Evolutionary conservation across 1,284 basidiomycete species (phyloP).

Genomic region (Abortiporus biennis): DNA sequence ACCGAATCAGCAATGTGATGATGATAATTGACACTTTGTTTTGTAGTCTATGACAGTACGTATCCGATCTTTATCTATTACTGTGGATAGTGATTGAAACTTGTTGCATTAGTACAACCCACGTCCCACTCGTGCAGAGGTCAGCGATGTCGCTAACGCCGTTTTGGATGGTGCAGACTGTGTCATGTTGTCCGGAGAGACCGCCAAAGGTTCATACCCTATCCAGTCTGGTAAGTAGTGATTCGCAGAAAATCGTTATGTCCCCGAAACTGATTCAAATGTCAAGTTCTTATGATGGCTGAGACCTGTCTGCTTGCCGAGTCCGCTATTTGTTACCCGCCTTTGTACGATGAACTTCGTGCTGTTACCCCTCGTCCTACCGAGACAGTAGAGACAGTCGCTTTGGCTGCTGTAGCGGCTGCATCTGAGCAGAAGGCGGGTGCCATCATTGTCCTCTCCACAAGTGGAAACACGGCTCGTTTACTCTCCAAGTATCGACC

Average conservation of each 20-base stretch:
- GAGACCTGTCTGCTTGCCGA: constrained; percentile 96
- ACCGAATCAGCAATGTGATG: too few species aligned
- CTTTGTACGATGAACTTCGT: constrained; percentile 86
- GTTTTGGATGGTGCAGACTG: constrained; percentile 97
- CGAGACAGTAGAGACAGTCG: constrained; percentile 89
- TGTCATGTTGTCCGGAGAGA: constrained; percentile 98
- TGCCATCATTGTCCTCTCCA: constrained; percentile 95
- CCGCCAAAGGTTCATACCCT: constrained; percentile 93
- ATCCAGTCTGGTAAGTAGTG: constrained; percentile 75
- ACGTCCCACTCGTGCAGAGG: constrained; percentile 92
- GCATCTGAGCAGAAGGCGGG: constrained; percentile 91
- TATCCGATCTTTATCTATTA: constrained; percentile 7
- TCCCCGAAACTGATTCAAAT: constrained; percentile 12
- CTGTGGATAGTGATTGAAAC: constrained; percentile 1
- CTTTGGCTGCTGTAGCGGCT: constrained; percentile 90
- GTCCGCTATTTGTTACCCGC: constrained; percentile 88
- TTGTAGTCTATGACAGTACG: constrained; percentile 87
- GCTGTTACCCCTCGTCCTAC: constrained; percentile 79
- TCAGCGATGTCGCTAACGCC: constrained; percentile 97
- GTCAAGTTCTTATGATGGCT: constrained; percentile 92
- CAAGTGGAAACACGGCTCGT: constrained; percentile 94
- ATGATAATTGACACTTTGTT: too few species aligned
- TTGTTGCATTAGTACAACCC: constrained; percentile 74
- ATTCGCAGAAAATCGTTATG: constrained; percentile 1
- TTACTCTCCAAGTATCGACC: constrained; percentile 97